phyloP scores from a whole-genome alignment of 768 basidiomycete genomes.

The Leucosporidium yakuticum region DNA sequence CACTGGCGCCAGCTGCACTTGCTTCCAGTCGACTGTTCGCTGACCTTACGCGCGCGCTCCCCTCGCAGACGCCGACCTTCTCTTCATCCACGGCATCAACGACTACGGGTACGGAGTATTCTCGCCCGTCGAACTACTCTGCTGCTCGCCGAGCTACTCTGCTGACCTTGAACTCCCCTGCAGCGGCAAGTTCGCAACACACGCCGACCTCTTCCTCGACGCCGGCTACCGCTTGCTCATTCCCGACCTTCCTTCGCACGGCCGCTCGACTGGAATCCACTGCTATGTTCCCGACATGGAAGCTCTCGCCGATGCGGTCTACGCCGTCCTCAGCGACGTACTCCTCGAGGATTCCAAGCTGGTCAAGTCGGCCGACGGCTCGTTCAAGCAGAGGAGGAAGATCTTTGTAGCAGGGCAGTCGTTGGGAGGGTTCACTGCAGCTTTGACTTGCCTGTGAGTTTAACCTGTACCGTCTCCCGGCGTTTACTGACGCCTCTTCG shows the following conservation, averaged over 20 bases:
- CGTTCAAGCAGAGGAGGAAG: slow-evolving; percentile 26
- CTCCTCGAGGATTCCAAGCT: slow-evolving; percentile 14
- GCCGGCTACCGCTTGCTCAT: slow-evolving; percentile 33
- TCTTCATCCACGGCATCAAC: slow-evolving; percentile 36
- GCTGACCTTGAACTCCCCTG: slow-evolving; percentile 9
- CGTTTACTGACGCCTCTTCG: neutral
- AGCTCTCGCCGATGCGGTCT: slow-evolving; percentile 32
- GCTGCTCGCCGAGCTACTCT: neutral
- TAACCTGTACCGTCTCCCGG: neutral
- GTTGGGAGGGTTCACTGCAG: slow-evolving; percentile 33
- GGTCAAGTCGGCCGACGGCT: slow-evolving; percentile 7
- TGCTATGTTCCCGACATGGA: slow-evolving; percentile 24
- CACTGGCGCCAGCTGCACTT: neutral
- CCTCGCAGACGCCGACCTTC: slow-evolving; percentile 23
- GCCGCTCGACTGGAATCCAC: slow-evolving; percentile 36
- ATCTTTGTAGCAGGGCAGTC: slow-evolving; percentile 34
- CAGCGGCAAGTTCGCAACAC: slow-evolving; percentile 34
- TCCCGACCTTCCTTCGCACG: slow-evolving; percentile 35
- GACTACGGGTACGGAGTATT: slow-evolving; percentile 3
- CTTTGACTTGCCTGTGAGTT: slow-evolving; percentile 23
- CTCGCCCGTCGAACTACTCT: neutral
- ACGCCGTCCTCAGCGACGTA: slow-evolving; percentile 33
- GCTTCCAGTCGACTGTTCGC: neutral
- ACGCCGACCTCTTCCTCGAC: slow-evolving; percentile 33
- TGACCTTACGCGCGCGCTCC: neutral